These are phyloP conservation scores for Xylaria flabelliformis DNA, from an alignment of 495 filamentous ascomycete species.

Conservation along the genomic window DNA sequence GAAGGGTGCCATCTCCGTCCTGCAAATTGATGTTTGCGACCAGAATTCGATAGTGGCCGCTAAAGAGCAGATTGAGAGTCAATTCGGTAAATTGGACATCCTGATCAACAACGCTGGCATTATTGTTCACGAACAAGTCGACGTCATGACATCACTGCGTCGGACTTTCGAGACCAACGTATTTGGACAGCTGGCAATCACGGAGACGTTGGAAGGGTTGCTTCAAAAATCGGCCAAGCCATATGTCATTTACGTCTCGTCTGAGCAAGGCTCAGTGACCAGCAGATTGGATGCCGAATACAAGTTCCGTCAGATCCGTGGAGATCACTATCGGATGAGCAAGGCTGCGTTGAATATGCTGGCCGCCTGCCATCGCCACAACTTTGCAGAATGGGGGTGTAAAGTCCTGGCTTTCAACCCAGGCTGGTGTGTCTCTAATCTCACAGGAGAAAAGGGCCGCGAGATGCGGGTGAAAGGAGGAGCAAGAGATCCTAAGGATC, in stretches of 20 bases:
- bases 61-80: conserved; percentile 37
- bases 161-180: conserved; percentile 59
- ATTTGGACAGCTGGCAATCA: conserved; percentile 52
- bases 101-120: conserved; percentile 60
- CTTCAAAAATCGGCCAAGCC: conserved; percentile 51
- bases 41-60: conserved; percentile 50
- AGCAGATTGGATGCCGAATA: conserved; percentile 33
- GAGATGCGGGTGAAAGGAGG: conserved; percentile 36
- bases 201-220: conserved; percentile 52
- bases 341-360: conserved; percentile 71
- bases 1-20: conserved; percentile 41
- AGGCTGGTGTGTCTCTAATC: conserved; percentile 57
- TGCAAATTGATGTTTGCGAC: conserved; percentile 56
- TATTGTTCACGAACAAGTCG: conserved; percentile 31
- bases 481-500: conserved; percentile 46
- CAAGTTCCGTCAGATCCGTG: conserved; percentile 32
- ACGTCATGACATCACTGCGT: conserved; percentile 37
- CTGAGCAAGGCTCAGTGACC: conserved; percentile 41
- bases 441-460: conserved; percentile 47
- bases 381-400: conserved; percentile 58
- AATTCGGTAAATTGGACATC: conserved; percentile 52
- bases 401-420: conserved; percentile 61
- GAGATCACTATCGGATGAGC: conserved; percentile 56
- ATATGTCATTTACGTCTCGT: conserved; percentile 54
- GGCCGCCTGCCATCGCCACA: conserved; percentile 58